Evolutionary conservation across 495 filamentous ascomycete species (phyloP), one percentile per base, ranked within the genome.

Genomic region (Daldinia concentrica): DNA sequence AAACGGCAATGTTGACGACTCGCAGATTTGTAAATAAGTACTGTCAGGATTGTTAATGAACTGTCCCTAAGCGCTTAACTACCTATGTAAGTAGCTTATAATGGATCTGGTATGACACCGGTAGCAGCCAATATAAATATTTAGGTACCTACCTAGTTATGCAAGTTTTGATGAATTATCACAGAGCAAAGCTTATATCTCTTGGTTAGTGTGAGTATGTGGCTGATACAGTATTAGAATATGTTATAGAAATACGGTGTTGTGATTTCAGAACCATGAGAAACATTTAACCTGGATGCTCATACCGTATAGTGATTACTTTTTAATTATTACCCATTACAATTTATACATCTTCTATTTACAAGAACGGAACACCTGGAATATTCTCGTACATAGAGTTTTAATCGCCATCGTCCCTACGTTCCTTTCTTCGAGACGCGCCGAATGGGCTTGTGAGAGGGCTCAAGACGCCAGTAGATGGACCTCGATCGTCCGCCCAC

Each of bases 11-110:
- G 24, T 59, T 75, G 57, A 76, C 45, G n/a, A 57, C 45, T n/a
- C 24, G 64, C 27, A 73, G 71, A 9, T 43, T 78, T 5, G 62
- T 75, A 39, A 76, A 81, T 36, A 79, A 81, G 58, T 81, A 76
- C 36, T 79, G 78, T 17, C 69, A 71, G 43, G 62, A 73, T 14
- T 77, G 73, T 36, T 76, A 30, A n/a, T 76, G 17, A n/a, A 54
- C 17, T 39, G 12, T 6, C 14, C 4, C 14, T 39, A 4, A 6
- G 9, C 14, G 37, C 4, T n/a, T n/a, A 39, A 4, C 32, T 34
- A 11, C 8, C 30, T 32, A 39, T n/a, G 37, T n/a, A 39, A 39
- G 37, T n/a, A 39, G n/a, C 14, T 39, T 4, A n/a, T 39, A 39
- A n/a, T 39, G 14, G 37, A 39, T 39, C 1, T 2, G 4, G 37